Evolutionary conservation across 2,329 filamentous ascomycete genomes (phyloP), one percentile per base, ranked within the genome.

Genomic region (Orbilia brochopaga): DNA sequence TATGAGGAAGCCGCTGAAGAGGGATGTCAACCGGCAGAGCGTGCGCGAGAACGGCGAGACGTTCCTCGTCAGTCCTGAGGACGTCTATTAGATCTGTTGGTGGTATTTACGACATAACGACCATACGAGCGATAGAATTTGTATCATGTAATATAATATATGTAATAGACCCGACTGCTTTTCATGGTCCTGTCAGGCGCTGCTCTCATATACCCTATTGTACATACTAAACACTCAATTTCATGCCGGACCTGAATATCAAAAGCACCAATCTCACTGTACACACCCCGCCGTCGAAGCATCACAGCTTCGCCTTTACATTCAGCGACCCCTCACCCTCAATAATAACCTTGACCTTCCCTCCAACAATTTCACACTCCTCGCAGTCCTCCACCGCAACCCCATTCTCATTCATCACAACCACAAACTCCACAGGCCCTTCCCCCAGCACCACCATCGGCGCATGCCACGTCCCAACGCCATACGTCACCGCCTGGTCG

Each of bases 391-490:
- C 93, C 0, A 84, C 81, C 0, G 81, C 85, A 11, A 94, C 88
- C 1, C 90, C 92, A 79, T 95, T 97, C 35, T 88, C 87, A 81
- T 90, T 94, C 81, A 97, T 93, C 75, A 90, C 85, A 1, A 97
- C 93, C 3, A 96, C 85, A 79, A 97, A 97, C 78, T 94, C 91
- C 53, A 97, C 82, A 19, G 87, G 83, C 60, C 82, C 80, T 50
- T 81, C 79, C 0, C 92, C 92, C 54, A 97, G 80, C 15, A 91
- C 92, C 13, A 92, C 90, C 93, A 99, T 97, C 0, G 94, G 94
- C 73, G 93, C 92, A 82, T 99, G 94, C 93, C 88, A 99, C 60
- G 92, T 97, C 3, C 91, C 94, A 0, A 90, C 87, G 0, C 86
- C 91, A 79, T 97, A 99, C 1, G 92, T 97, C 13, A 99, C 91